A percentile compares a stretch with the other conserved stretches of the same genome.
Evolutionary conservation across 2,329 filamentous ascomycete genomes (phyloP).

Genomic region (Ceratocystis papillata): DNA sequence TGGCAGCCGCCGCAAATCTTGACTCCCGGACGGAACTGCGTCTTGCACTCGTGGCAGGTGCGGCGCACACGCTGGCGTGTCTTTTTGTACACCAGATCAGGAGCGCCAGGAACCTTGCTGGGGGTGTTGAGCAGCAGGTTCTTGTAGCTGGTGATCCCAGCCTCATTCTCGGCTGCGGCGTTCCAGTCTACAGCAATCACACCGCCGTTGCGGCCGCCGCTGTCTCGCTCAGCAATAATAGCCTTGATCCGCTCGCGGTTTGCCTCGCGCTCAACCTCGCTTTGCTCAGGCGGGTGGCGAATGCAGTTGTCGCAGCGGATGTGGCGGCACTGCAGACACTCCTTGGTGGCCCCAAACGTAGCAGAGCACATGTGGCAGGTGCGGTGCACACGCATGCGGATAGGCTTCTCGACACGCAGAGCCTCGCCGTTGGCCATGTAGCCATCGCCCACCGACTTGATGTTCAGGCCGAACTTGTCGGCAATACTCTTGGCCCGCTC

Average conservation of each 20-base stretch:
- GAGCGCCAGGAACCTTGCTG: slow-evolving; percentile 50
- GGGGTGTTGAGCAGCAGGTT: slow-evolving; percentile 46
- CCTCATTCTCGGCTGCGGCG: slow-evolving; percentile 33
- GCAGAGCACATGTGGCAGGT: slow-evolving; percentile 73
- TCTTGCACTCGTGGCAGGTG: slow-evolving; percentile 63
- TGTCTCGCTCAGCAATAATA: slow-evolving; percentile 45
- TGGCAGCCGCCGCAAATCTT: slow-evolving; percentile 59
- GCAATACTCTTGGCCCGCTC: slow-evolving; percentile 47
- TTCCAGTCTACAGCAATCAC: slow-evolving; percentile 37
- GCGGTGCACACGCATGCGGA: slow-evolving; percentile 66
- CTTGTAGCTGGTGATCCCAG: slow-evolving; percentile 27
- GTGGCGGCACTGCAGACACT: slow-evolving; percentile 69
- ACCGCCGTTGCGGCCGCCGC: slow-evolving; percentile 34
- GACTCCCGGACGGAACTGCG: slow-evolving; percentile 46
- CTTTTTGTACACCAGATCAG: slow-evolving; percentile 61
- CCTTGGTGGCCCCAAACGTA: slow-evolving; percentile 59
- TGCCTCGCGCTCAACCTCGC: slow-evolving; percentile 44
- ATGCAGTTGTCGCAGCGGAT: slow-evolving; percentile 69
- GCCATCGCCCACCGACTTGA: slow-evolving; percentile 40
- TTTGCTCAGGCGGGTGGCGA: slow-evolving; percentile 58
- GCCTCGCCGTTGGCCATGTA: slow-evolving; percentile 36
- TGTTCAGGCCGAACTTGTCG: slow-evolving; percentile 45
- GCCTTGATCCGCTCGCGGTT: slow-evolving; percentile 41
- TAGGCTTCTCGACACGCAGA: slow-evolving; percentile 60
- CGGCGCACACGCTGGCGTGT: slow-evolving; percentile 63